A percentile compares a stretch with the other conserved stretches of the same genome.
Conservation (phyloP, 2,329 filamentous ascomycete species). For the Aspergillus pseudonomiae region DNA sequence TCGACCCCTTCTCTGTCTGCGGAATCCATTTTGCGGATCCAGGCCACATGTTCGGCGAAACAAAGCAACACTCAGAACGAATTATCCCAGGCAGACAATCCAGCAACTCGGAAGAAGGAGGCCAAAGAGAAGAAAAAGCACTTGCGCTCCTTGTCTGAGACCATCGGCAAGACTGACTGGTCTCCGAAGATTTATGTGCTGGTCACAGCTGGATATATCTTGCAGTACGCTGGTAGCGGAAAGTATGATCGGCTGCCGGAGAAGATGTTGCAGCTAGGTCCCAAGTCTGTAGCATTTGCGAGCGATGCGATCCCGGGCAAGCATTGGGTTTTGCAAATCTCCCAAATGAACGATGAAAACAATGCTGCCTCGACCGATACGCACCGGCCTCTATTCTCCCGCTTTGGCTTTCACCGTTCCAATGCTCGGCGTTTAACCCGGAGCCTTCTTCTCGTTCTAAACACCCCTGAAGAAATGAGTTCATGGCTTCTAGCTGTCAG, state of each 20-base stretch:
- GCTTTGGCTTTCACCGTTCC: conserved; percentile 42
- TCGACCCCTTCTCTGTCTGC: conserved; percentile 68
- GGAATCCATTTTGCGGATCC: conserved; percentile 68
- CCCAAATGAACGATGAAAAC: conserved; percentile 39
- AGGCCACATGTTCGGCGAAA: conserved; percentile 32
- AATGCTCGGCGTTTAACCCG: conserved; percentile 39
- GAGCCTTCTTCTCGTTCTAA: conserved; percentile 49
- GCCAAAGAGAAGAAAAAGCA: conserved; percentile 39
- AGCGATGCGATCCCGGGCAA: conserved; percentile 54
- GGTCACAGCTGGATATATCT: conserved; percentile 47
- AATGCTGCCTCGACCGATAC: conserved; percentile 29
- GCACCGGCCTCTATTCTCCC: conserved; percentile 42
- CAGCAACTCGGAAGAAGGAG: conserved; percentile 34
- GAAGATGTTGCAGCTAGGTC: conserved; percentile 49
- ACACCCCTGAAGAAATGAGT: conserved; percentile 48
- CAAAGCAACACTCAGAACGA: conserved; percentile 15
- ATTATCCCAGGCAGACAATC: conserved; percentile 21
- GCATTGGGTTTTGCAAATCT: conserved; percentile 53
- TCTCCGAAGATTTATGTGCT: conserved; percentile 51
- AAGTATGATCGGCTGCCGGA: conserved; percentile 51
- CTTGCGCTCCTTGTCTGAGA: conserved; percentile 39
- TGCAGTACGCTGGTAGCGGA: conserved; percentile 51
- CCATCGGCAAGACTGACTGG: conserved; percentile 45
- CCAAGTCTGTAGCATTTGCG: conserved; percentile 51
- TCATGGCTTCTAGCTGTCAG: conserved; percentile 49